Conservation (phyloP, 441 rosid species). For the Adansonia rubrostipa region DNA sequence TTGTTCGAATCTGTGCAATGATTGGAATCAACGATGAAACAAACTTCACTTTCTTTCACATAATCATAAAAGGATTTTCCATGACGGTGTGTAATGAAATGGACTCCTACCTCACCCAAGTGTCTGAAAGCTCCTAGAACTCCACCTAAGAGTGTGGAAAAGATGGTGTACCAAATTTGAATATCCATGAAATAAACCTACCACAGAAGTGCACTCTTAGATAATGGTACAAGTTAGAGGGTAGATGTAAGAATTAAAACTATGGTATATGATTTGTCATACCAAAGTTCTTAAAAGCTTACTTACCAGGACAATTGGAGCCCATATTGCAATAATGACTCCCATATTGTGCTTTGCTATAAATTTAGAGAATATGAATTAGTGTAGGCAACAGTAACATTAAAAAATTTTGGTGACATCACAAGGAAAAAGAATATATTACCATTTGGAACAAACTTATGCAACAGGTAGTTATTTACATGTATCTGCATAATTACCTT, state of each 20-base stretch:
- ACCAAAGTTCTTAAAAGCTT: conserved; percentile 11
- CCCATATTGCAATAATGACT: conserved; percentile 91
- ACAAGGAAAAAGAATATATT: conserved; percentile 25
- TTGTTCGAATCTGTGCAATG: conserved; percentile 76
- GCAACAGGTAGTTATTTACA: conserved; percentile 71
- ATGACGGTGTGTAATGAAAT: conserved; percentile 2
- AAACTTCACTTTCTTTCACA: conserved; percentile 8
- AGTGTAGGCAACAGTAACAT: conserved; percentile 27
- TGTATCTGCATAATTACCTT: conserved; percentile 69
- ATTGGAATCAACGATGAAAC: conserved; percentile 10
- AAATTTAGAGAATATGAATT: conserved; percentile 36
- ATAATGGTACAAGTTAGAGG: conserved; percentile 25
- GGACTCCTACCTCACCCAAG: conserved; percentile 86
- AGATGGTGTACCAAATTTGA: conserved; percentile 98
- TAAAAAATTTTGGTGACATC: background rate
- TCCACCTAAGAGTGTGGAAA: conserved; percentile 90
- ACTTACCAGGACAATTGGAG: conserved; percentile 88
- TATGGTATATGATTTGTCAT: background rate
- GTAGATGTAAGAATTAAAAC: background rate
- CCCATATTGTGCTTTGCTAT: conserved; percentile 82
- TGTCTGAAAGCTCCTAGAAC: conserved; percentile 94
- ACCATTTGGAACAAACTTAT: conserved; percentile 86
- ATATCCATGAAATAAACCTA: conserved; percentile 94
- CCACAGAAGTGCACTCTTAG: conserved; percentile 24
- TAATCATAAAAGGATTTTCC: background rate